Base-by-base conservation (phyloP, 2,329 filamentous ascomycete species). In the Colletotrichum spaethianum region DNA sequence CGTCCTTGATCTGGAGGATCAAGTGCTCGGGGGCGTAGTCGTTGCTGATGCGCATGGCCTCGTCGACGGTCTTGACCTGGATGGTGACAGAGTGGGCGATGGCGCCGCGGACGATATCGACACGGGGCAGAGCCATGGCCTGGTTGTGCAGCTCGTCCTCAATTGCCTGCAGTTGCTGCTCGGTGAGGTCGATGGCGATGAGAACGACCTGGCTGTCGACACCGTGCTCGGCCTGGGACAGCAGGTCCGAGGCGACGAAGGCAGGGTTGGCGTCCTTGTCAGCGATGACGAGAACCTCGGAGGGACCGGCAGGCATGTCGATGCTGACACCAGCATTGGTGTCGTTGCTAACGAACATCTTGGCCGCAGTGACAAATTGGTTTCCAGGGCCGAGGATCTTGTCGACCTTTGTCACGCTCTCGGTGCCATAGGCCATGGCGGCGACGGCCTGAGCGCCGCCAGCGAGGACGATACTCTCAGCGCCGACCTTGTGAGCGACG, bases 371-470 rank as follows among this genome's bases (percentile, higher is more conserved):
- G 50, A 99, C 96, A 80, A 98, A 99, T 82, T 98, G 96, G 84
- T 99, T 99, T 44, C 96, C 96, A 3, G 96, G 96, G 0, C 96
- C 96, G 16, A 98, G 90, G 77, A 99, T 98, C 90, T 99, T 99
- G 87, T 99, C 96, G 9, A 99, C 96, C 86, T 99, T 99, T 82
- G 88, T 94, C 62, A 99, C 91, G 77, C 92, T 96, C 83, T 98
- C 93, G 0, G 96, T 99, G 59, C 96, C 96, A 83, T 99, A 99
- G 2, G 96, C 96, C 92, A 99, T 93, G 59, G 96, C 96, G 26
- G 96, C 96, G 46, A 99, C 92, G 53, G 96, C 96, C 84, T 99
- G 96, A 0, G 96, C 96, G 74, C 96, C 96, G 73, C 96, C 96
- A 14, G 96, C 96, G 33, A 99, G 89, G 6, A 99, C 96, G 76